phyloP scores from a whole-genome alignment of 495 filamentous ascomycete species.

The Penicillium tannophilum region DNA sequence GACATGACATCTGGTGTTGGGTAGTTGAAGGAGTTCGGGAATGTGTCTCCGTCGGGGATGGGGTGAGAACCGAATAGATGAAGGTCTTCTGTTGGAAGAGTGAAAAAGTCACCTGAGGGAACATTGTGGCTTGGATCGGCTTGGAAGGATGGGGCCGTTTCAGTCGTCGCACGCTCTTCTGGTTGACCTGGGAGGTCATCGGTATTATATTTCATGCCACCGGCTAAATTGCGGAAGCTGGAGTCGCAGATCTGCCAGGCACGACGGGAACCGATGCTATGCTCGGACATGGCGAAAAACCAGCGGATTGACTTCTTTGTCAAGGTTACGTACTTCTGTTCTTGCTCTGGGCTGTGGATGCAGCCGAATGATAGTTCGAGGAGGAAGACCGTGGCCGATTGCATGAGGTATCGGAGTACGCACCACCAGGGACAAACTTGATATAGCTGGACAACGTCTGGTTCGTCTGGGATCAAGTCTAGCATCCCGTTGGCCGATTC shows the following conservation, averaged over 20 bases:
- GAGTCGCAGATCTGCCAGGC: slow-evolving; percentile 49
- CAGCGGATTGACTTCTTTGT: slow-evolving; percentile 59
- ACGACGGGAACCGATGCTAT: slow-evolving; percentile 53
- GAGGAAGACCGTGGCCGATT: slow-evolving; percentile 60
- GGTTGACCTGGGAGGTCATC: slow-evolving; percentile 36
- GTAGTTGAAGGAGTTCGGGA: slow-evolving; percentile 23
- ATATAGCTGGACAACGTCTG: slow-evolving; percentile 51
- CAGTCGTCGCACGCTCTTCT: slow-evolving; percentile 9
- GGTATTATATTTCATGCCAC: slow-evolving; percentile 39
- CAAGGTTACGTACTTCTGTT: slow-evolving; percentile 45
- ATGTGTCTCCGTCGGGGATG: slow-evolving; percentile 14
- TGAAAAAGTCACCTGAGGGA: slow-evolving; percentile 17
- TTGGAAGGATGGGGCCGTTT: neutral
- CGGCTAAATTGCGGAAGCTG: slow-evolving; percentile 24
- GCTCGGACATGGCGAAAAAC: slow-evolving; percentile 54
- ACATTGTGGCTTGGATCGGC: neutral
- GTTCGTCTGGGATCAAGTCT: slow-evolving; percentile 51
- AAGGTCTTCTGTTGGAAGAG: slow-evolving; percentile 15
- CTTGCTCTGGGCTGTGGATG: slow-evolving; percentile 54
- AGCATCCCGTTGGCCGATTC: slow-evolving; percentile 57
- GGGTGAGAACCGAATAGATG: slow-evolving; percentile 14
- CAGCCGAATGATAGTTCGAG: slow-evolving; percentile 61
- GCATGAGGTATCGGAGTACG: slow-evolving; percentile 64
- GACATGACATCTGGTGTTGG: slow-evolving; percentile 18
- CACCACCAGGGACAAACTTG: slow-evolving; percentile 64